Evolutionary conservation across 2,329 filamentous ascomycete species (phyloP).

Genomic region (Diplocarpon mali): DNA sequence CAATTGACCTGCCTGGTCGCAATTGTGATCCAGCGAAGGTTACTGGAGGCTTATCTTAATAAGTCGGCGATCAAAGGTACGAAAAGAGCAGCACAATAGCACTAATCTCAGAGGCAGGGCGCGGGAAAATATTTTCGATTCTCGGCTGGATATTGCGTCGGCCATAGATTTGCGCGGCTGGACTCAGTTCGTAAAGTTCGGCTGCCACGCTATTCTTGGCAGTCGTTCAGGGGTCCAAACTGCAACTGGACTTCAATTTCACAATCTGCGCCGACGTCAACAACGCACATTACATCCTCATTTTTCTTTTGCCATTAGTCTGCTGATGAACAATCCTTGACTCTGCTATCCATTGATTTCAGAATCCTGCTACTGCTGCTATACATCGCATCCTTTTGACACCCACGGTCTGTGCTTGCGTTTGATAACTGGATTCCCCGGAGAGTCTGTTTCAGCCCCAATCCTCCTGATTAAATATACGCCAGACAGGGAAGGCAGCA

Average conservation of each 20-base stretch:
- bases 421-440: conserved; percentile 15
- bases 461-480: conserved; percentile 3
- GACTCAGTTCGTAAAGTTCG: background rate
- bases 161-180: too few species aligned
- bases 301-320: background rate
- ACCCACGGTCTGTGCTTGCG: conserved; percentile 7
- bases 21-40: background rate
- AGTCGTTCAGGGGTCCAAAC: background rate
- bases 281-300: background rate
- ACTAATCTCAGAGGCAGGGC: background rate
- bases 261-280: background rate
- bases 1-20: background rate
- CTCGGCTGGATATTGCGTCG: background rate
- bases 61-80: background rate
- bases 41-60: background rate
- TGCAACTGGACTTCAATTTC: background rate
- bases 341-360: background rate
- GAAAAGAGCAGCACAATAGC: background rate
- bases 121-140: background rate
- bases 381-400: conserved; percentile 1
- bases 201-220: background rate
- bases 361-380: background rate
- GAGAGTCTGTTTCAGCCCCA: conserved; percentile 18
- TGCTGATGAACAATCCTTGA: background rate
- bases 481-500: background rate